Evolutionary conservation across 2,329 filamentous ascomycete species (phyloP).

Genomic region (Coniochaeta pulveracea): DNA sequence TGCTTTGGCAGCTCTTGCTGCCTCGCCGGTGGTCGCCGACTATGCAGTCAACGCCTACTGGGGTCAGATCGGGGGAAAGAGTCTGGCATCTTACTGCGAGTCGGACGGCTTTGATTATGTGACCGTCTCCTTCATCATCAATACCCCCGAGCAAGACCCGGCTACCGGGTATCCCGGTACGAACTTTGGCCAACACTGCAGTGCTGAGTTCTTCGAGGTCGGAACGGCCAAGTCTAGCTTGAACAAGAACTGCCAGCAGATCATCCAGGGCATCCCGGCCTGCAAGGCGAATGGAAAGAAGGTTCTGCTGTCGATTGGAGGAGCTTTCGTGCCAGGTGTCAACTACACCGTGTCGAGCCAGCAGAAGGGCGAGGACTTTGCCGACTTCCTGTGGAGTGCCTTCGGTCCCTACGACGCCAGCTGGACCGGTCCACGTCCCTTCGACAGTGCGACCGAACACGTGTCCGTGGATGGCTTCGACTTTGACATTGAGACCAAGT

Average conservation of each 20-base stretch:
- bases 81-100: conserved; percentile 19
- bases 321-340: conserved; percentile 21
- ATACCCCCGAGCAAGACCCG: conserved; percentile 24
- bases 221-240: conserved; percentile 17
- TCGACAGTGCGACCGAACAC: conserved; percentile 17
- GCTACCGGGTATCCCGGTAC: conserved; percentile 20
- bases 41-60: conserved; percentile 20
- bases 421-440: conserved; percentile 25
- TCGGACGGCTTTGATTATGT: conserved; percentile 24
- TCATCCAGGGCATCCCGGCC: conserved; percentile 22
- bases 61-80: conserved; percentile 16
- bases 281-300: conserved; percentile 51
- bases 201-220: conserved; percentile 17
- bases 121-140: conserved; percentile 26
- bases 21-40: conserved; percentile 12
- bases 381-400: conserved; percentile 23
- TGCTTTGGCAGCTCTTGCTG: conserved; percentile 14
- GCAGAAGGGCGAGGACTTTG: conserved; percentile 20
- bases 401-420: conserved; percentile 22
- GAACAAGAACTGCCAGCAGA: conserved; percentile 19
- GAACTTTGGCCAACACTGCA: conserved; percentile 27
- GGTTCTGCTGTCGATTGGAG: conserved; percentile 53
- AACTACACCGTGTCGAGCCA: conserved; percentile 22
- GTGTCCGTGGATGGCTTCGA: conserved; percentile 40
- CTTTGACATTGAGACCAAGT: conserved; percentile 32